Base-by-base conservation (phyloP, 2,329 filamentous ascomycete species). In the Sporothrix dimorphospora region DNA sequence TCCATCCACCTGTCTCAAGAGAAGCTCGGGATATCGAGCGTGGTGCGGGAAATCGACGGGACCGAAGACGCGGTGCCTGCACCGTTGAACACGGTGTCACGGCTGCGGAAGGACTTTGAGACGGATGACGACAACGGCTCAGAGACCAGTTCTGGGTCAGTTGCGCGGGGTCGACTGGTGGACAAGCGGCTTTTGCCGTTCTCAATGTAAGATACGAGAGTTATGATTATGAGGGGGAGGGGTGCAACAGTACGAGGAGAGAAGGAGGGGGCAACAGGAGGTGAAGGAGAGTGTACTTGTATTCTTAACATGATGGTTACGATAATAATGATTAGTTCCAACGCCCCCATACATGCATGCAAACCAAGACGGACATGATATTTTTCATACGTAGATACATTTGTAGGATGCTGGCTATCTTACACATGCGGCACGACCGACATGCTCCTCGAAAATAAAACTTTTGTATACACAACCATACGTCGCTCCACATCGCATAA, bases 131-230 rank as follows among this genome's bases (percentile, higher is more conserved):
- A 59, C 45, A 53, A 47, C 47, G 40, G n/a, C 5, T 75, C 69
- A 11, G 72, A 72, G 2, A 45, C 51, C 21, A 73, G 72, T 42
- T 70, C 51, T 9, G 69, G 68, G 19, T 73, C 70, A 4, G 70
- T 72, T 3, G 71, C 72, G 47, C 71, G 42, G 9, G 67, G 73
- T 1, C 51, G 59, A 53, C 34, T 74, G 38, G n/a, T 16, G 11
- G 49, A 34, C 38, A 72, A 72, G 38, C 68, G 66, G 47, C 67
- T 70, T 5, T 27, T 69, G 55, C 71, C 72, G 34, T 73, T 71
- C 42, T 59, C 42, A 7, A 59, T 69, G 65, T 73, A 61, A 55
- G 59, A 71, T 55, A 34, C 14, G 45, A 14, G 57, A 47, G 34
- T 30, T 49, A 69, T 11, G 49, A 4, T 61, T 49, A 72, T 34